Conservation (phyloP, 1,284 basidiomycete genomes). For the Bjerkandera adusta region DNA sequence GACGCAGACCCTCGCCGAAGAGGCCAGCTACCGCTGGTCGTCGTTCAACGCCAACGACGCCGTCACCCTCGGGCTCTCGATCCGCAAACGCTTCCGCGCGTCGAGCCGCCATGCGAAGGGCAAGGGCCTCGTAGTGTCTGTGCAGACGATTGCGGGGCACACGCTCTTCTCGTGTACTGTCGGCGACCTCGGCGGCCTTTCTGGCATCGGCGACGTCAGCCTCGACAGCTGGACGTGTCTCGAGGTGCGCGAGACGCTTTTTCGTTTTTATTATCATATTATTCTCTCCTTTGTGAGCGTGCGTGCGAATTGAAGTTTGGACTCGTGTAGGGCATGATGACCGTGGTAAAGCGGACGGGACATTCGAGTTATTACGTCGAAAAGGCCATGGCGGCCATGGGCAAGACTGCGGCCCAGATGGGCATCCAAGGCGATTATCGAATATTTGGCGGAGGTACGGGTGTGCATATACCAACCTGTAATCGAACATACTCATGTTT, state of each 20-base stretch:
- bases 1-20: slow-evolving; percentile 65
- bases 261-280: not conserved
- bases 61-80: slow-evolving; percentile 73
- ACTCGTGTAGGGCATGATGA: slow-evolving; percentile 58
- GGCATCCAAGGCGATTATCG: slow-evolving; percentile 61
- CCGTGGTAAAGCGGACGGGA: slow-evolving; percentile 74
- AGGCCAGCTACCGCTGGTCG: slow-evolving; percentile 63
- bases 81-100: slow-evolving; percentile 77
- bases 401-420: slow-evolving; percentile 69
- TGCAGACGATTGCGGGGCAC: slow-evolving; percentile 76
- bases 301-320: not conserved
- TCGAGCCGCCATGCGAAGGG: slow-evolving; percentile 69
- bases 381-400: slow-evolving; percentile 78
- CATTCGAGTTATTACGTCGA: slow-evolving; percentile 83
- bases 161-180: slow-evolving; percentile 79
- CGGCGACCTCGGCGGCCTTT: slow-evolving; percentile 65
- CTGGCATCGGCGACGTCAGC: slow-evolving; percentile 71
- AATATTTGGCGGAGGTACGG: slow-evolving; percentile 74
- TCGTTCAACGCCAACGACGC: slow-evolving; percentile 75
- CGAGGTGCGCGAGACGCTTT: slow-evolving; percentile 43
- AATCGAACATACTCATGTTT: not conserved
- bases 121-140: slow-evolving; percentile 74
- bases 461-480: not conserved
- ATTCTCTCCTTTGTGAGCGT: not conserved
- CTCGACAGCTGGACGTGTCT: slow-evolving; percentile 75